Conservation (phyloP, 805 yeast species). For the Teunomyces atbi region DNA sequence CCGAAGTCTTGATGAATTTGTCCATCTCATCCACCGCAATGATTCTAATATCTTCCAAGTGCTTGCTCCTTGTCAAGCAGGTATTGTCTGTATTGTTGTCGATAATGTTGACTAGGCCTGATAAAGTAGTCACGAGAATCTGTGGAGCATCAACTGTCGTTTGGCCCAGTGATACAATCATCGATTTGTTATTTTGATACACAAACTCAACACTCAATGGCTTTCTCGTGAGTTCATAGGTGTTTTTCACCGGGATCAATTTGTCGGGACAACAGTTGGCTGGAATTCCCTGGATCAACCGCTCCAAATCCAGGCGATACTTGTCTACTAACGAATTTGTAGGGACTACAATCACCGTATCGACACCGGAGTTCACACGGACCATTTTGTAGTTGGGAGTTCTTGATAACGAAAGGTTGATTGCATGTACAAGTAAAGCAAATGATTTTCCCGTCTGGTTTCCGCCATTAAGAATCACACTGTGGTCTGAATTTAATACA, state of each 20-base stretch:
- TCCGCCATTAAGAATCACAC: conserved; percentile 14
- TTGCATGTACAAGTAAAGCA: conserved; percentile 15
- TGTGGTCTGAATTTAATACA: conserved; percentile 15
- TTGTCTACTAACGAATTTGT: conserved; percentile 18
- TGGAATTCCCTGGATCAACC: conserved; percentile 18
- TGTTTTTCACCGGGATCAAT: conserved; percentile 8
- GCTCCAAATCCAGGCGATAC: conserved; percentile 12
- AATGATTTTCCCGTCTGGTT: conserved; percentile 21
- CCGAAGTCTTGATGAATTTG: conserved; percentile 13
- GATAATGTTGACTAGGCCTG: conserved; percentile 10
- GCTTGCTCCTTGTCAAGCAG: neutral
- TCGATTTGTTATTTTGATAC: neutral
- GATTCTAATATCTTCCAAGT: conserved; percentile 13
- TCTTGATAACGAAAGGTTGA: conserved; percentile 18
- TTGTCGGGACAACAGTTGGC: conserved; percentile 22
- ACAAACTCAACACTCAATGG: conserved; percentile 17
- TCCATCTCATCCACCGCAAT: conserved; percentile 25
- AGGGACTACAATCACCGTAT: conserved; percentile 25
- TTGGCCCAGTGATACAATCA: neutral
- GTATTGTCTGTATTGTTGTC: conserved; percentile 1
- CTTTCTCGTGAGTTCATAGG: conserved; percentile 13
- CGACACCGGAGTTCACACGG: conserved; percentile 9
- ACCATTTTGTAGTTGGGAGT: conserved; percentile 17
- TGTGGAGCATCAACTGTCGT: conserved; percentile 12
- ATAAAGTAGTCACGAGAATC: conserved; percentile 18